Base-by-base conservation (phyloP, 495 filamentous ascomycete species). In the Penicillium argentinense region DNA sequence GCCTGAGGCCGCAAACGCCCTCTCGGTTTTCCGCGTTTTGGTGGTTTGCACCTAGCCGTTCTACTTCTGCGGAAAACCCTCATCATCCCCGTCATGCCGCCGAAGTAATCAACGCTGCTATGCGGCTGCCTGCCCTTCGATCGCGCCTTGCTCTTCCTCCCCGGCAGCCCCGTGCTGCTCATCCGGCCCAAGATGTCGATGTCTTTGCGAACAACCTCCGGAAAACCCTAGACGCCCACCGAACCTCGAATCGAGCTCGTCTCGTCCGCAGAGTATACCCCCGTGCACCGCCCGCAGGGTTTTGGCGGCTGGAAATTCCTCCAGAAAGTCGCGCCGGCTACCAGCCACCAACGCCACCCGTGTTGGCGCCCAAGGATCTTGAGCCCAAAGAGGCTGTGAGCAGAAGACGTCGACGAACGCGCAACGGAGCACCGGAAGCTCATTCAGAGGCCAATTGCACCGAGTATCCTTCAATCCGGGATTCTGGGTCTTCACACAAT, bases 151-250 rank as follows among this genome's bases (percentile, higher is more conserved):
- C 49, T 13, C 45, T 37, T 32, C 53, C 44, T 14, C 28, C 47
- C 42, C 58, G 53, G 19, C 26, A 34, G 33, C 37, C 58, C 40
- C 59, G 51, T 26, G 33, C 42, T 45, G 26, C 59, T 18, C 5
- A 27, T 24, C 21, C 37, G 2, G 28, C 30, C 21, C 40, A 62
- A 57, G 36, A 56, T 43, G 1, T 45, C n/a, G 52, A 57, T 26
- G 56, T 73, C 25, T 66, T 64, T 44, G 45, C 62, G 36, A 61
- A 68, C 33, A 72, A 59, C 32, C 68, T 73, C 25, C 51, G 53
- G 24, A 69, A 68, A 41, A 81, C 79, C 3, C 65, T 81, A 32
- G 71, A 76, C 43, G 75, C 75, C 16, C 78, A 81, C 53, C 76
- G 77, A 27, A 54, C 53, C 6, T 55, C 62, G 9, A 82, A 82